Conservation (phyloP, 2,329 filamentous ascomycete genomes). For the Falciphora oryzae region DNA sequence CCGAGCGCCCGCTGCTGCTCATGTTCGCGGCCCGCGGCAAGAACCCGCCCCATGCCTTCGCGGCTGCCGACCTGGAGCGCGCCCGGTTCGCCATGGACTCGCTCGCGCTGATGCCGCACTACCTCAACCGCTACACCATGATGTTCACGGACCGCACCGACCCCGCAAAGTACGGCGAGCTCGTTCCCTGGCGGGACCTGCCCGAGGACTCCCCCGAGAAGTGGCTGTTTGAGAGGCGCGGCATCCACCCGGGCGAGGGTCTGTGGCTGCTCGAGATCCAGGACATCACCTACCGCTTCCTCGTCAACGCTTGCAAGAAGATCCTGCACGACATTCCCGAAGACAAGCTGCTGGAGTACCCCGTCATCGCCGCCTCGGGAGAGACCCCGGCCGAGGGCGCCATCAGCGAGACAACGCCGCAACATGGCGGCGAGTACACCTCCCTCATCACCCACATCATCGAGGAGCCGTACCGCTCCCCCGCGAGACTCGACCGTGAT, state of each 20-base stretch:
- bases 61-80: constrained; percentile 13
- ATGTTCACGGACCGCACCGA: constrained; percentile 24
- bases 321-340: constrained; percentile 10
- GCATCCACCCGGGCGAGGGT: constrained; percentile 16
- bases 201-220: constrained; percentile 7
- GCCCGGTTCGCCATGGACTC: constrained; percentile 14
- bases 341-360: neutral
- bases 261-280: constrained; percentile 16
- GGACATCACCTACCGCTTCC: constrained; percentile 13
- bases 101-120: constrained; percentile 15
- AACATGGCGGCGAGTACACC: constrained; percentile 1
- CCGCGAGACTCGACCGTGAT: constrained; percentile 5
- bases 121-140: constrained; percentile 28
- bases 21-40: constrained; percentile 11
- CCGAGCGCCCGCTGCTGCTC: constrained; percentile 11
- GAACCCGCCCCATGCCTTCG: constrained; percentile 12
- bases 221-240: constrained; percentile 14
- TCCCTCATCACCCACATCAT: constrained; percentile 9
- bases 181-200: constrained; percentile 14
- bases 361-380: neutral
- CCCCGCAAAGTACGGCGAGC: constrained; percentile 28
- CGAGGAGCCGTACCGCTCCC: constrained; percentile 14
- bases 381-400: neutral
- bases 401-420: neutral
- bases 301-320: constrained; percentile 8